Conservation (phyloP, 495 filamentous ascomycete genomes). For the Clavariopsis aquatica region DNA sequence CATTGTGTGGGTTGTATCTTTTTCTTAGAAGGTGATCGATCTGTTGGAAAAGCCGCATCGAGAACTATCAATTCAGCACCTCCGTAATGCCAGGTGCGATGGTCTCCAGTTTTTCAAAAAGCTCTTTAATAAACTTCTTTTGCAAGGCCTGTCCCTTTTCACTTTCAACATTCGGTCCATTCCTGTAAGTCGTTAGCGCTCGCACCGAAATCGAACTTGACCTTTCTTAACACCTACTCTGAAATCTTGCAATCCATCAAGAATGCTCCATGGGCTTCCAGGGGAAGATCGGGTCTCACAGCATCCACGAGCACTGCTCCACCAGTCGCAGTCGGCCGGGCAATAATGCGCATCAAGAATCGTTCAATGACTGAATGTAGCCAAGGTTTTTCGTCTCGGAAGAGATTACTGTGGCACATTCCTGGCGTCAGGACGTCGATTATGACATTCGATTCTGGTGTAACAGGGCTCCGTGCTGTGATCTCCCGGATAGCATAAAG, state of each 20-base stretch:
- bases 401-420: constrained; percentile 43
- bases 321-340: constrained; percentile 26
- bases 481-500: constrained; percentile 41
- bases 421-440: constrained; percentile 49
- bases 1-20: too few relatives aligned
- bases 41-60: not conserved
- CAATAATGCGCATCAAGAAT: not conserved
- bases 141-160: constrained; percentile 20
- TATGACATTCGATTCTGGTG: constrained; percentile 37
- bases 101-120: constrained; percentile 28
- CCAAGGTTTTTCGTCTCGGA: constrained; percentile 27
- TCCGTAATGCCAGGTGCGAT: constrained; percentile 29
- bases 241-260: constrained; percentile 29
- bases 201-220: not conserved
- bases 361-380: not conserved
- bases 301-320: constrained; percentile 26
- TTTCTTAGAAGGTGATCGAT: too few relatives aligned
- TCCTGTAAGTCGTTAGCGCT: constrained; percentile 4
- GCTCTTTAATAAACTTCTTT: constrained; percentile 26
- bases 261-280: constrained; percentile 32
- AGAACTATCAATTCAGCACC: constrained; percentile 2
- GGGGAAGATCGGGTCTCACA: constrained; percentile 21
- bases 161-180: constrained; percentile 29
- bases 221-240: constrained; percentile 5
- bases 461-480: constrained; percentile 32